phyloP scores from a whole-genome alignment of 768 basidiomycete species.

The Lentinula raphanica region DNA sequence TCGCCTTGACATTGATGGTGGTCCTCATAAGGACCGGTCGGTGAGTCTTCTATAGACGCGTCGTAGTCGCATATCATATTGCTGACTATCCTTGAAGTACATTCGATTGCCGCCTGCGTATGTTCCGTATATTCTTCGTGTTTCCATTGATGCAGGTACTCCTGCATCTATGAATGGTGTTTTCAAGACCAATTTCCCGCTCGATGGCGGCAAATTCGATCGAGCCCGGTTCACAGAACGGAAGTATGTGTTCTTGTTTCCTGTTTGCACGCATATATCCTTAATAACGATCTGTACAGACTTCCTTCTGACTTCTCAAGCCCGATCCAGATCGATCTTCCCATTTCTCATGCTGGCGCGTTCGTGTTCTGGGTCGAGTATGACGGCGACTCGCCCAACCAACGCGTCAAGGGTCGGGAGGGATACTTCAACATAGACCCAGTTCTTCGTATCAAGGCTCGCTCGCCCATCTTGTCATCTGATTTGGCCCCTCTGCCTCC shows the following conservation, averaged over 20 bases:
- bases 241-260: slow-evolving; percentile 45
- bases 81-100: slow-evolving; percentile 50
- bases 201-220: slow-evolving; percentile 84
- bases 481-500: slow-evolving; percentile 49
- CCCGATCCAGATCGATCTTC: slow-evolving; percentile 89
- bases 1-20: slow-evolving; percentile 82
- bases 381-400: slow-evolving; percentile 51
- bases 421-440: slow-evolving; percentile 98
- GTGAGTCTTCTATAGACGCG: slow-evolving; percentile 38
- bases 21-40: slow-evolving; percentile 78
- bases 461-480: slow-evolving; percentile 65
- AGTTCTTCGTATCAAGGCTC: slow-evolving; percentile 67
- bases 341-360: slow-evolving; percentile 94
- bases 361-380: slow-evolving; percentile 96
- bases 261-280: slow-evolving; percentile 15
- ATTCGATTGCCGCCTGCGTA: slow-evolving; percentile 92
- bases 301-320: slow-evolving; percentile 84
- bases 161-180: slow-evolving; percentile 86
- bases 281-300: slow-evolving; percentile 32
- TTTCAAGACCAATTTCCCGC: slow-evolving; percentile 94
- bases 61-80: slow-evolving; percentile 9
- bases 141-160: slow-evolving; percentile 89
- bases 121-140: slow-evolving; percentile 83
- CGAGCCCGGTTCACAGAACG: slow-evolving; percentile 71
- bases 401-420: slow-evolving; percentile 74